phyloP scores from a whole-genome alignment of 1,139 yeast genomes.

The Fermentozyma sake region DNA sequence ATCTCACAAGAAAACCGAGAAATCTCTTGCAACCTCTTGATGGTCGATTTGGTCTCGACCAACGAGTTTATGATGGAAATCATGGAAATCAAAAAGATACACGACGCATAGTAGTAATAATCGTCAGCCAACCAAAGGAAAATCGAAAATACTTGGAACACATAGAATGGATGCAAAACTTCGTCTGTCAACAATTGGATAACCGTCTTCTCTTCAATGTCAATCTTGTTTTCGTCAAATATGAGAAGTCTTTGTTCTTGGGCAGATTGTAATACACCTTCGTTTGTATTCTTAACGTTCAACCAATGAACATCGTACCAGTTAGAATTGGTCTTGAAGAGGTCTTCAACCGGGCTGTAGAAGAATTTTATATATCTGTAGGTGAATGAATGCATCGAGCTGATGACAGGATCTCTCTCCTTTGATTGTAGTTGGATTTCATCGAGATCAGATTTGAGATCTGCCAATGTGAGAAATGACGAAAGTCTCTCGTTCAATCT shows the following conservation, averaged over 20 bases:
- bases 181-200: constrained; percentile 72
- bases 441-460: constrained; percentile 13
- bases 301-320: constrained; percentile 86
- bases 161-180: constrained; percentile 88
- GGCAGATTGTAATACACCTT: constrained; percentile 68
- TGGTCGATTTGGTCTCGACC: constrained; percentile 75
- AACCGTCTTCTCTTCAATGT: constrained; percentile 69
- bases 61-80: constrained; percentile 76
- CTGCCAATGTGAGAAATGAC: constrained; percentile 47
- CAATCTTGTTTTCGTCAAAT: constrained; percentile 74
- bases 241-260: constrained; percentile 67
- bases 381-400: constrained; percentile 62
- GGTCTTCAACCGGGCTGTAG: constrained; percentile 82
- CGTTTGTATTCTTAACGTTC: constrained; percentile 49
- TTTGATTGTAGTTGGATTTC: constrained; percentile 6
- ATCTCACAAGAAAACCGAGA: constrained; percentile 75
- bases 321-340: constrained; percentile 75
- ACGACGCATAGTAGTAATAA: constrained; percentile 88
- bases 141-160: constrained; percentile 90
- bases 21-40: constrained; percentile 66
- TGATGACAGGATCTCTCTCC: constrained; percentile 60
- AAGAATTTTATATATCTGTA: constrained; percentile 81
- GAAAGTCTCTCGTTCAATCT: constrained; percentile 72
- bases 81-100: constrained; percentile 83
- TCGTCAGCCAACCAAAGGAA: constrained; percentile 88